Conservation (phyloP, 345 rosid species). For the Citropsis articulata region DNA sequence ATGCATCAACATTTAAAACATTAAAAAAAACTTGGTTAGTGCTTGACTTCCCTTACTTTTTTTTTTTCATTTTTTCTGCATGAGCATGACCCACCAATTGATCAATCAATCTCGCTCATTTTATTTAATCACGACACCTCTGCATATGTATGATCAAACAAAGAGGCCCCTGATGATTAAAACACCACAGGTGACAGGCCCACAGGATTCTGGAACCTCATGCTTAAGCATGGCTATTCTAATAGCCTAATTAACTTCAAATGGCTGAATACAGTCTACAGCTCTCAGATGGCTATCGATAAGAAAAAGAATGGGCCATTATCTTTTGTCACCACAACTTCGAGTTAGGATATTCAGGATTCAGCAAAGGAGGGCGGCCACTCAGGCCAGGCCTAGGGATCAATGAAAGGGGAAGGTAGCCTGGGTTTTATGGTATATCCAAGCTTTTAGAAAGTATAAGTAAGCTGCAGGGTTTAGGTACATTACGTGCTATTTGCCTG, state of each 20-base stretch:
- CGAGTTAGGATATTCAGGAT: slow-evolving; percentile 23
- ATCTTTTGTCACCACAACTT: background rate
- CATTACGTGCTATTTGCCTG: slow-evolving; percentile 51
- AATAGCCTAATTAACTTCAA: background rate
- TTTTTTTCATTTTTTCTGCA: no score
- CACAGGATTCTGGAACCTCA: background rate
- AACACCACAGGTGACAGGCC: no score
- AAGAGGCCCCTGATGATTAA: background rate
- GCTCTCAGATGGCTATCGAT: background rate
- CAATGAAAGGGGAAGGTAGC: slow-evolving; percentile 36
- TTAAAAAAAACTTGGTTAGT: background rate
- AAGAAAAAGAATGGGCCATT: background rate
- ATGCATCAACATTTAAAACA: slow-evolving; percentile 1
- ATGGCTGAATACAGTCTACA: background rate
- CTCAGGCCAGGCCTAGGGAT: slow-evolving; percentile 34
- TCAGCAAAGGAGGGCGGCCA: slow-evolving; percentile 11
- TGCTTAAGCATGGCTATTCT: background rate
- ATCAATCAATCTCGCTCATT: background rate
- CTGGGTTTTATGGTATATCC: slow-evolving; percentile 25
- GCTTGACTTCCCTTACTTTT: background rate
- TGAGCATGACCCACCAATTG: slow-evolving; percentile 23
- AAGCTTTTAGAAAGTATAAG: slow-evolving; percentile 60
- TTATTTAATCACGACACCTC: background rate
- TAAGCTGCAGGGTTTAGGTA: slow-evolving; percentile 41
- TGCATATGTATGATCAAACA: background rate